Evolutionary conservation across 2,329 filamentous ascomycete species (phyloP).

Genomic region (Fusarium piperis): DNA sequence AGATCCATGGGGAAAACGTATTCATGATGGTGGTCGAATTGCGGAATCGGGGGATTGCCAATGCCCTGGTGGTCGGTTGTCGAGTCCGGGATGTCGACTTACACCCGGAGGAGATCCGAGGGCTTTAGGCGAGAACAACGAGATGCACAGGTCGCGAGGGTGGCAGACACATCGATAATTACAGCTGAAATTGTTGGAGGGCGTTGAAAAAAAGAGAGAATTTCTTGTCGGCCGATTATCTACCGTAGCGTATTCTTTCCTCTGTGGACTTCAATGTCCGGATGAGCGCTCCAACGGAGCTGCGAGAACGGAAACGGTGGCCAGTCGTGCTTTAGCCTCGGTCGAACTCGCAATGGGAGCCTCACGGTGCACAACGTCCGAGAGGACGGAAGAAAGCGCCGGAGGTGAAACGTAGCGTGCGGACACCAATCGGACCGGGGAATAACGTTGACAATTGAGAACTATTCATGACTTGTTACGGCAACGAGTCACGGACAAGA

Average conservation of each 20-base stretch:
- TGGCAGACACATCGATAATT: background rate
- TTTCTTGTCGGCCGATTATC: conserved; percentile 4
- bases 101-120: conserved; percentile 24
- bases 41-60: conserved; percentile 6
- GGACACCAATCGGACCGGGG: conserved; percentile 31
- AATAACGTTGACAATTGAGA: conserved; percentile 17
- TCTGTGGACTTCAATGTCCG: conserved; percentile 31
- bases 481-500: conserved; percentile 1
- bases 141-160: background rate
- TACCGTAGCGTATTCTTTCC: background rate
- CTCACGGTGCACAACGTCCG: background rate
- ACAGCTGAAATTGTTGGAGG: background rate
- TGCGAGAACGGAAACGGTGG: conserved; percentile 15
- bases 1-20: conserved; percentile 21
- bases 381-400: conserved; percentile 6
- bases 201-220: background rate
- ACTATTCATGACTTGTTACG: conserved; percentile 10
- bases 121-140: conserved; percentile 2
- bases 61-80: conserved; percentile 13
- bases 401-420: conserved; percentile 26
- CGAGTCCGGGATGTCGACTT: conserved; percentile 4
- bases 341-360: too few relatives aligned
- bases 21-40: conserved; percentile 20
- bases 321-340: conserved; percentile 1
- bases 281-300: background rate